A percentile compares a stretch with the other conserved stretches of the same genome.
These are phyloP conservation scores for Blastobotrys attinorum DNA, from an alignment of 805 yeast genomes.

Conservation along the genomic window DNA sequence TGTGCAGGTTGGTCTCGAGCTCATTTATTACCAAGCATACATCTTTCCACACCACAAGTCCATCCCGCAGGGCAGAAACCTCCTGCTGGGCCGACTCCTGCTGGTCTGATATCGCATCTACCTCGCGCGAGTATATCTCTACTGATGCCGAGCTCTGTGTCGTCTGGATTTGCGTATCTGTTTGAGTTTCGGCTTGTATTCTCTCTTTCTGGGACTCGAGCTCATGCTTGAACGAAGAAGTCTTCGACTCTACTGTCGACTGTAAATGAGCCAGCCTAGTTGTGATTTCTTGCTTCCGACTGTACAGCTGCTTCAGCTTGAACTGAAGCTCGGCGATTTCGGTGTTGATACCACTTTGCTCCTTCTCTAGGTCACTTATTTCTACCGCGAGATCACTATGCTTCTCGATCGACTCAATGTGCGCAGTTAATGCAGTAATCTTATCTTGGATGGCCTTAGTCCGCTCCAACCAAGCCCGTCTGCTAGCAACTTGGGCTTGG, in stretches of 20 bases:
- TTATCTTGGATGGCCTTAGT: conserved; percentile 3
- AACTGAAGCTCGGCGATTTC: conserved; percentile 16
- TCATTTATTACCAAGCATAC: conserved; percentile 10
- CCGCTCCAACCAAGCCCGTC: conserved; percentile 8
- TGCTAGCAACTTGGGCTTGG: conserved; percentile 3
- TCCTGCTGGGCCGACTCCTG: conserved; percentile 9
- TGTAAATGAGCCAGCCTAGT: conserved; percentile 1
- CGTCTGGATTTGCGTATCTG: conserved; percentile 3
- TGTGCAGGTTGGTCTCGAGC: conserved; percentile 16
- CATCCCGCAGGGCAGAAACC: conserved; percentile 13
- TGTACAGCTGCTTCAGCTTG: conserved; percentile 9
- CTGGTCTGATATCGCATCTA: conserved; percentile 8
- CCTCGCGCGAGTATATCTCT: conserved; percentile 5
- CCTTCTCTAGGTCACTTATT: conserved; percentile 9
- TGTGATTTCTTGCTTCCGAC: conserved; percentile 8
- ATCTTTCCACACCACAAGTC: conserved; percentile 16
- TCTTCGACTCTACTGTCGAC: conserved; percentile 8
- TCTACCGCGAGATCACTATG: conserved; percentile 1
- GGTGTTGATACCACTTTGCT: conserved; percentile 8
- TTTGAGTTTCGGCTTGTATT: background rate
- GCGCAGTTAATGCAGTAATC: conserved; percentile 3
- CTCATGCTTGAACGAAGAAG: conserved; percentile 8
- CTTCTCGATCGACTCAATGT: background rate
- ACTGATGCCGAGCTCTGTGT: too few relatives aligned
- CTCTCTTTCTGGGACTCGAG: background rate